Evolutionary conservation across 108 stramenopile genomes (phyloP).

Genomic region (Thalassiosira profunda): DNA sequence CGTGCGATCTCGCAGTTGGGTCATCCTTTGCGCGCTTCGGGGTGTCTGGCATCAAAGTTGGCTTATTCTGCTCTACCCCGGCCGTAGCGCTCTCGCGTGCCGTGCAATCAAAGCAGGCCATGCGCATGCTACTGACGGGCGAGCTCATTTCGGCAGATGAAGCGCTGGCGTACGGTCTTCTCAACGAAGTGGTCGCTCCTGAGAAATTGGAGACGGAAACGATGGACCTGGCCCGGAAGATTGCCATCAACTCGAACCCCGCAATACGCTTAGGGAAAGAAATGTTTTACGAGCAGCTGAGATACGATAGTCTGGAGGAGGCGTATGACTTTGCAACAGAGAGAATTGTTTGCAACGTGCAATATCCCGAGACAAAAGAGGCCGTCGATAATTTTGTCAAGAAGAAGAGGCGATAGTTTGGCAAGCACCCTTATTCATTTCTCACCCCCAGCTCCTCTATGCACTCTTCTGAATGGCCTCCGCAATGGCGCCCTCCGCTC

Average conservation of each 20-base stretch:
- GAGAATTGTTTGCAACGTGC: slow-evolving; percentile 62
- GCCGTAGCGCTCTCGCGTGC: slow-evolving; percentile 65
- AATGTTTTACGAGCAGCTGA: slow-evolving; percentile 59
- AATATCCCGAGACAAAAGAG: slow-evolving; percentile 51
- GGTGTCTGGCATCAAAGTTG: slow-evolving; percentile 76
- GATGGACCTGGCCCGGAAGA: slow-evolving; percentile 35
- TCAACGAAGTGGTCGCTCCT: slow-evolving; percentile 45
- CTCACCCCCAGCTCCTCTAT: not conserved
- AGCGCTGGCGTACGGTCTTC: slow-evolving; percentile 57
- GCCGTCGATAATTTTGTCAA: slow-evolving; percentile 67
- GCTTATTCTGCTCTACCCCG: slow-evolving; percentile 83
- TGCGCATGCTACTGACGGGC: slow-evolving; percentile 86
- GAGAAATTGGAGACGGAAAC: slow-evolving; percentile 33
- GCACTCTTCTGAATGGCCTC: slow-evolving; percentile 57
- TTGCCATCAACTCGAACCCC: slow-evolving; percentile 56
- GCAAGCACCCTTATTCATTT: too few species aligned
- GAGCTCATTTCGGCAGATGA: slow-evolving; percentile 60
- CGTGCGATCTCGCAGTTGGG: slow-evolving; percentile 71
- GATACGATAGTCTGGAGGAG: slow-evolving; percentile 34
- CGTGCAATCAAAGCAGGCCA: slow-evolving; percentile 63
- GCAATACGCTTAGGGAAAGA: slow-evolving; percentile 64
- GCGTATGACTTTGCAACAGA: slow-evolving; percentile 66
- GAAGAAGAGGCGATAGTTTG: slow-evolving; percentile 45
- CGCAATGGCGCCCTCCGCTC: slow-evolving; percentile 62
- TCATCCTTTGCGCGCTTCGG: slow-evolving; percentile 55